Percentiles rank a stretch among this genome's conserved stretches.
Evolutionary conservation across 2,329 filamentous ascomycete genomes (phyloP).

Genomic region (Didymella sp.): DNA sequence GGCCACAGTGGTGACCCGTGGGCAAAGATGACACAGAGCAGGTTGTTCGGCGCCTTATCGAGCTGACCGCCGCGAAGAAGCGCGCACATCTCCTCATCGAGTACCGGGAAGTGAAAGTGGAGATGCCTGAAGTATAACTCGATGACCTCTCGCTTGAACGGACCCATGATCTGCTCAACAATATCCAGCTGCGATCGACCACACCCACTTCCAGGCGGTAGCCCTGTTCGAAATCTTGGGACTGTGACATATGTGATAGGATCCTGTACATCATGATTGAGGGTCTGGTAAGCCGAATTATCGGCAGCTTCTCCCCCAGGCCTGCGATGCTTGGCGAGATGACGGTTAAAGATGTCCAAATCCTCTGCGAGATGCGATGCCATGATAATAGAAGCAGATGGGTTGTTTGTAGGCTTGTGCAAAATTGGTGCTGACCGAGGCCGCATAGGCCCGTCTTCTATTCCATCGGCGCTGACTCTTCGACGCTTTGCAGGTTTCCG

Average conservation of each 20-base stretch:
- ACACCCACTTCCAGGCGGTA: conserved; percentile 44
- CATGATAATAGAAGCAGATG: conserved; percentile 50
- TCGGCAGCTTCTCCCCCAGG: conserved; percentile 38
- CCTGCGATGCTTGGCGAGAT: conserved; percentile 46
- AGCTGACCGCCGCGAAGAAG: conserved; percentile 46
- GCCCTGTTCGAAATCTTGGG: conserved; percentile 57
- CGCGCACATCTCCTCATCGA: conserved; percentile 50
- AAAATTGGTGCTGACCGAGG: conserved; percentile 36
- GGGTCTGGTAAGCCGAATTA: conserved; percentile 56
- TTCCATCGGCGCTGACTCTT: conserved; percentile 32
- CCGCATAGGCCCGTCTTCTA: conserved; percentile 28
- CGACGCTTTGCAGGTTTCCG: conserved; percentile 36
- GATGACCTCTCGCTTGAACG: conserved; percentile 49
- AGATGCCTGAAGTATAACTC: conserved; percentile 55
- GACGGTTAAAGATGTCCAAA: conserved; percentile 50
- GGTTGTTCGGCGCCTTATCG: conserved; percentile 43
- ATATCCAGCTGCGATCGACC: conserved; percentile 52
- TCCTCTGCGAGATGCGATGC: conserved; percentile 53
- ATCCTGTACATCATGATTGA: conserved; percentile 54
- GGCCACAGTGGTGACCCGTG: conserved; percentile 49
- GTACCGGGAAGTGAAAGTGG: conserved; percentile 50
- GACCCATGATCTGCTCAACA: conserved; percentile 51
- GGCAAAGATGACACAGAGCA: conserved; percentile 52
- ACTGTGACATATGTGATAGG: conserved; percentile 56
- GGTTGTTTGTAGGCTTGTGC: conserved; percentile 40